Conservation (phyloP, 768 basidiomycete species). For the Boletus sp. region DNA sequence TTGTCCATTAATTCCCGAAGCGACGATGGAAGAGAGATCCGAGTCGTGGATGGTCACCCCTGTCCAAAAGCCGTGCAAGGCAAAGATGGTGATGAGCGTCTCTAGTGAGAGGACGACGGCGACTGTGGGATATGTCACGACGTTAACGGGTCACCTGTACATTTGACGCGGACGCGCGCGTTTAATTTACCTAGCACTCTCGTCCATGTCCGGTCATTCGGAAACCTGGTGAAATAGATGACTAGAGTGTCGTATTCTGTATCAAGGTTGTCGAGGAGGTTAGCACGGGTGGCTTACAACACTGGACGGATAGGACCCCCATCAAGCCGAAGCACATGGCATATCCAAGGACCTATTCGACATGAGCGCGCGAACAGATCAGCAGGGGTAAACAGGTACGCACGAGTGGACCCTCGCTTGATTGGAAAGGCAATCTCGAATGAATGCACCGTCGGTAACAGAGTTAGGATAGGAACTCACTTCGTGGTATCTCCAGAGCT, state of each 20-base stretch:
- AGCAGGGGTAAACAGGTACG: background rate
- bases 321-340: background rate
- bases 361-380: background rate
- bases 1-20: background rate
- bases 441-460: background rate
- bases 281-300: background rate
- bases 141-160: background rate
- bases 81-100: constrained; percentile 8
- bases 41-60: background rate
- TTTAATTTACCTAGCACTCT: background rate
- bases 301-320: background rate
- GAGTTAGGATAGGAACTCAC: background rate
- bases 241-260: background rate
- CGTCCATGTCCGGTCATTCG: constrained; percentile 7
- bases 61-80: constrained; percentile 10
- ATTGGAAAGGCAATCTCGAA: background rate
- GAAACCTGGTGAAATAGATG: constrained; percentile 11
- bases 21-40: constrained; percentile 10
- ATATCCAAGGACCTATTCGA: background rate
- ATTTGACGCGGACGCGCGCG: background rate
- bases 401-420: constrained; percentile 9
- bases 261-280: background rate
- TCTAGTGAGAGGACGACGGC: constrained; percentile 2
- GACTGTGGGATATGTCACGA: background rate
- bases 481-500: background rate